These are phyloP conservation scores for Colletotrichum chrysophilum DNA, from an alignment of 2,329 filamentous ascomycete species.

Conservation along the genomic window DNA sequence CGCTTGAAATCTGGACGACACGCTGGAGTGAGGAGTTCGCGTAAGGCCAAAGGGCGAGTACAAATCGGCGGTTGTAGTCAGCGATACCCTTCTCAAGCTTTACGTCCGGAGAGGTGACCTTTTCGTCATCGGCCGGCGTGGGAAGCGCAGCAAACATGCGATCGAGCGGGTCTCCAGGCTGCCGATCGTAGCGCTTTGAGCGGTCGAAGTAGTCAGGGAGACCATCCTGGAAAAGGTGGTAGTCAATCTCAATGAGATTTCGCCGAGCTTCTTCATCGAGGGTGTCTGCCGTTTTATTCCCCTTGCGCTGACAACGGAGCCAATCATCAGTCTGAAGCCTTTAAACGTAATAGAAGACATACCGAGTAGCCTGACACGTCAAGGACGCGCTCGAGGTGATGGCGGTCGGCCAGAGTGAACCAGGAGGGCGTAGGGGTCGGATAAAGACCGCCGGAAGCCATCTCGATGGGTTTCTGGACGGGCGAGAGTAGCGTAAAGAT, in stretches of 20 bases:
- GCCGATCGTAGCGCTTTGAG: not conserved
- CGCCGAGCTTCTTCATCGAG: not conserved
- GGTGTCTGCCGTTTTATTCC: not conserved
- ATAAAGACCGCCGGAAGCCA: not conserved
- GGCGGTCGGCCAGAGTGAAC: not conserved
- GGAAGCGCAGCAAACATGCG: slow-evolving; percentile 4
- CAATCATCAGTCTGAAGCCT: not conserved
- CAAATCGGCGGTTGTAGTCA: not conserved
- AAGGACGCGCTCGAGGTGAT: not conserved
- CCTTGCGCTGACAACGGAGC: not conserved
- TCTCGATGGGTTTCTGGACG: not conserved
- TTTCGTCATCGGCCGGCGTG: not conserved
- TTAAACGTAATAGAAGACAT: not conserved
- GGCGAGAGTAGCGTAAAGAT: not conserved
- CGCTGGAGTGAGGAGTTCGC: slow-evolving; percentile 12
- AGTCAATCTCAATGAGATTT: slow-evolving; percentile 3
- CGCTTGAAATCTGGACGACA: not conserved
- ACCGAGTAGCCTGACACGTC: not conserved
- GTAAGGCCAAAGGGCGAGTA: slow-evolving; percentile 15
- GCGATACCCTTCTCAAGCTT: not conserved
- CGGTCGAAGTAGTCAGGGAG: slow-evolving; percentile 6
- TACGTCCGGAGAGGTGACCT: not conserved
- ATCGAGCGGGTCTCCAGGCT: slow-evolving; percentile 10
- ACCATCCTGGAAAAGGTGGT: slow-evolving; percentile 6
- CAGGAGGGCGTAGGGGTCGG: not conserved